Base-by-base conservation (phyloP, 345 rosid species). In the Diplotaxis tenuifolia region DNA sequence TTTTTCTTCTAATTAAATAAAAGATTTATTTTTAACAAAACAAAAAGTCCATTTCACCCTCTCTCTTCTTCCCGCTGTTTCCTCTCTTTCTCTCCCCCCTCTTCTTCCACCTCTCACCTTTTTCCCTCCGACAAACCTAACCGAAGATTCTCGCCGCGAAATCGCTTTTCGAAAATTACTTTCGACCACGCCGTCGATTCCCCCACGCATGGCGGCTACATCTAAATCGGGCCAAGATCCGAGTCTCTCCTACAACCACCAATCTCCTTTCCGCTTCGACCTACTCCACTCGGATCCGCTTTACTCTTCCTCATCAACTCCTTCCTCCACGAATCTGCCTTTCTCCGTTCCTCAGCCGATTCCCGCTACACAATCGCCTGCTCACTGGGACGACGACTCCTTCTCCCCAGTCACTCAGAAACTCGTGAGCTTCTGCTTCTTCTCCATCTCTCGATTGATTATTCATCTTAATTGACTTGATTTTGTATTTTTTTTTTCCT, bases 171-270 rank as follows among this genome's bases (percentile, higher is more conserved):
- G 18, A 10, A 9, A 60, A 8, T 32, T 3, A 12, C 7, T 21
- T 52, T 2, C 11, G 3, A 42, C 18, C 66, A 31, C 55, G 9
- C 9, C 50, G 31, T 15, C 75, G 52, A 57, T 2, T 47, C 47
- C 32, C 42, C 28, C 40, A 27, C 38, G 12, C 53, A 75, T 76
- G 80, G 80, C 75, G 8, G 56, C 78, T n/a, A 84, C 83, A 84
- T 76, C 85, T 16, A 75, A 81, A 63, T 57, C 85, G 29, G 83
- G 79, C 12, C 78, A 80, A 76, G 87, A 84, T 83, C 89, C 78
- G 56, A 70, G 22, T 68, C 75, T 58, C 20, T 65, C 69, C 16
- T 49, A 80, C 7, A 62, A 61, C 25, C 75, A 71, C n/a, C 78
- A 79, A 5, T 67, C 89, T 9, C 84, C 83, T 38, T 78, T 82